Conservation (phyloP, 2,329 filamentous ascomycete species). For the Fusarium sublunatum region DNA sequence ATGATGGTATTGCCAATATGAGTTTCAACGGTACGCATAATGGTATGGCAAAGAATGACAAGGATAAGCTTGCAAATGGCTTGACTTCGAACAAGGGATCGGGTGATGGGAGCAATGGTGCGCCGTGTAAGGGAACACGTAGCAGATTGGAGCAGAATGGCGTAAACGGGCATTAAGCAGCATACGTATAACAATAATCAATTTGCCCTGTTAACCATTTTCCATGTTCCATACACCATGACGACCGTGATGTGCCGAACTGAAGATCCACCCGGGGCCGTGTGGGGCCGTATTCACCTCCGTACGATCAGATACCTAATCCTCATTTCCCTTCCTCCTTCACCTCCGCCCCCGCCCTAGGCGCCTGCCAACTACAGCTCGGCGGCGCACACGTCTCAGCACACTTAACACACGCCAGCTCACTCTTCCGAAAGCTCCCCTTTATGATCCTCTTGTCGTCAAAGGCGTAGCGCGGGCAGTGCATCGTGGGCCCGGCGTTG, state of each 20-base stretch:
- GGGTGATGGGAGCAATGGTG: slow-evolving; percentile 14
- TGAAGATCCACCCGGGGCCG: neutral
- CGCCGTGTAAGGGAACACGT: slow-evolving; percentile 4
- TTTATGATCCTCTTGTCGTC: slow-evolving; percentile 46
- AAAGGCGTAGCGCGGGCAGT: slow-evolving; percentile 43
- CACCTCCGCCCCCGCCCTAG: slow-evolving; percentile 22
- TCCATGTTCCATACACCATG: neutral
- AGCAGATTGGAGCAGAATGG: slow-evolving; percentile 1
- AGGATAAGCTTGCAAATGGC: slow-evolving; percentile 21
- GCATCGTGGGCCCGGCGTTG: slow-evolving; percentile 37
- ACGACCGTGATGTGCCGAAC: neutral
- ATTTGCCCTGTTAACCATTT: neutral
- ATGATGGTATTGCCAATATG: slow-evolving; percentile 19
- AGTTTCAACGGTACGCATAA: slow-evolving; percentile 24
- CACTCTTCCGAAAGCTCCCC: slow-evolving; percentile 41
- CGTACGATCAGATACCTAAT: neutral
- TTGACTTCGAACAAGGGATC: slow-evolving; percentile 10
- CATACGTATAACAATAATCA: neutral
- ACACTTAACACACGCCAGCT: slow-evolving; percentile 44
- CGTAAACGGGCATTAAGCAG: neutral
- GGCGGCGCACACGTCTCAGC: slow-evolving; percentile 46
- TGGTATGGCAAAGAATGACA: slow-evolving; percentile 4
- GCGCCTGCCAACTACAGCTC: slow-evolving; percentile 45
- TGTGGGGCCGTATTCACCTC: neutral
- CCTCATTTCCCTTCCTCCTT: slow-evolving; percentile 17